phyloP scores from a whole-genome alignment of 352 stramenopile genomes.

The Phytophthora crassamura region DNA sequence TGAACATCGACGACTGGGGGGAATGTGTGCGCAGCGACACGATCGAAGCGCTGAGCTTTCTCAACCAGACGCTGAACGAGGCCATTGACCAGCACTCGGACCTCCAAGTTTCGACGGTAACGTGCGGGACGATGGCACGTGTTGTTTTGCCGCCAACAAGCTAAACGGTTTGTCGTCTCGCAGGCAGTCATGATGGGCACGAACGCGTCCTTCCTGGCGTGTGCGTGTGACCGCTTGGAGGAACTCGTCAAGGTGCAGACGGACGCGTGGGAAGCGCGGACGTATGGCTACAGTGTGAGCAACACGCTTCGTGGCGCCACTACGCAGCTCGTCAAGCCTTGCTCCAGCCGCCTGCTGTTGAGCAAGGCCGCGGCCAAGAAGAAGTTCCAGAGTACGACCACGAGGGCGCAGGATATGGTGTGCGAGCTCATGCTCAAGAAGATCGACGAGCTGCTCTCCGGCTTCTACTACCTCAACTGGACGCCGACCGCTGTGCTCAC shows the following conservation, averaged over 20 bases:
- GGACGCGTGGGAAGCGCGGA: constrained; percentile 71
- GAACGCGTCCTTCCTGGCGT: constrained; percentile 75
- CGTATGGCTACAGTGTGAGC: constrained; percentile 76
- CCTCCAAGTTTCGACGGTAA: constrained; percentile 79
- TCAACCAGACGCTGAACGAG: constrained; percentile 81
- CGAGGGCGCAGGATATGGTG: constrained; percentile 82
- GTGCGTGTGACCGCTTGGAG: constrained; percentile 73
- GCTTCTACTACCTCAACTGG: constrained; percentile 86
- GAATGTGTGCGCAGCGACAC: constrained; percentile 79
- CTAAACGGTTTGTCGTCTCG: background rate
- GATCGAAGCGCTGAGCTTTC: constrained; percentile 71
- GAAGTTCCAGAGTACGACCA: constrained; percentile 84
- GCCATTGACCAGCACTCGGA: constrained; percentile 78
- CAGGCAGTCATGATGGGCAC: constrained; percentile 77
- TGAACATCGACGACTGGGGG: constrained; percentile 85
- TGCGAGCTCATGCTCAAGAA: constrained; percentile 89
- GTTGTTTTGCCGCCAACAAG: background rate
- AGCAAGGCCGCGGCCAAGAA: constrained; percentile 81
- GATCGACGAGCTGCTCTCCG: constrained; percentile 78
- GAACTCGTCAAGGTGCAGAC: constrained; percentile 70
- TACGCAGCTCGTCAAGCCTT: constrained; percentile 52
- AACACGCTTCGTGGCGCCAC: constrained; percentile 55
- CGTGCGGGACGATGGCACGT: too few species aligned
- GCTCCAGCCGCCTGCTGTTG: constrained; percentile 53
- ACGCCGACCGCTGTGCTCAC: constrained; percentile 57